phyloP scores from a whole-genome alignment of 1,284 basidiomycete genomes.

The Wallemia ichthyophaga region DNA sequence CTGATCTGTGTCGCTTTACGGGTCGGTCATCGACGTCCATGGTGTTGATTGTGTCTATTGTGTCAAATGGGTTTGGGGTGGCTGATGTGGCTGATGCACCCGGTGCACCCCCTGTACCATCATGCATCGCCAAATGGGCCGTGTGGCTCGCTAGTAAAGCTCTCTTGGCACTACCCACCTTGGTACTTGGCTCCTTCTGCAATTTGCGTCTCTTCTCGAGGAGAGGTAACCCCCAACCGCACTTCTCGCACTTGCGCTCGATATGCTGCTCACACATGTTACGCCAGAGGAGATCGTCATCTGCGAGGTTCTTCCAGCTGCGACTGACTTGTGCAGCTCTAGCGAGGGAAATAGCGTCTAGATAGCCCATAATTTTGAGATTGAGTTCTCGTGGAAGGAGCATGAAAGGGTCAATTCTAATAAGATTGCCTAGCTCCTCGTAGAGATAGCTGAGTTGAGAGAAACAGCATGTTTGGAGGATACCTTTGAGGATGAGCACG shows the following conservation, averaged over 20 bases:
- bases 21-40: slow-evolving; percentile 5
- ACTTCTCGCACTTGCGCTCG: slow-evolving; percentile 85
- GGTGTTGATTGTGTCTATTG: no score
- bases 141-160: not conserved
- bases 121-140: not conserved
- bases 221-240: slow-evolving; percentile 86
- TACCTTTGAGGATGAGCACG: slow-evolving; percentile 75
- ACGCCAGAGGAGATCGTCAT: slow-evolving; percentile 86
- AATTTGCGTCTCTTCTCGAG: slow-evolving; percentile 35
- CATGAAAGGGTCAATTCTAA: slow-evolving; percentile 79
- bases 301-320: slow-evolving; percentile 63
- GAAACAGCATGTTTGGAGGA: slow-evolving; percentile 99
- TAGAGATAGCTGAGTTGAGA: slow-evolving; percentile 90
- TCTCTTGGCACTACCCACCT: not conserved
- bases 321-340: slow-evolving; percentile 77
- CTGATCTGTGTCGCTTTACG: slow-evolving; percentile 4
- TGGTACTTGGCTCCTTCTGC: not conserved
- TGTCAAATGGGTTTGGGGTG: no score
- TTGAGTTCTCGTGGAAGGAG: slow-evolving; percentile 72
- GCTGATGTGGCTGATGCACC: no score
- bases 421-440: slow-evolving; percentile 64
- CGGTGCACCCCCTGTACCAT: not conserved
- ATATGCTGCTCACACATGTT: slow-evolving; percentile 98
- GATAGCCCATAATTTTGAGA: slow-evolving; percentile 63
- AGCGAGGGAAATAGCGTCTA: slow-evolving; percentile 84